Percentiles rank a stretch among this genome's conserved stretches.
Conservation (phyloP, 148 eudicot genomes). For the Rhododendron henanense region DNA sequence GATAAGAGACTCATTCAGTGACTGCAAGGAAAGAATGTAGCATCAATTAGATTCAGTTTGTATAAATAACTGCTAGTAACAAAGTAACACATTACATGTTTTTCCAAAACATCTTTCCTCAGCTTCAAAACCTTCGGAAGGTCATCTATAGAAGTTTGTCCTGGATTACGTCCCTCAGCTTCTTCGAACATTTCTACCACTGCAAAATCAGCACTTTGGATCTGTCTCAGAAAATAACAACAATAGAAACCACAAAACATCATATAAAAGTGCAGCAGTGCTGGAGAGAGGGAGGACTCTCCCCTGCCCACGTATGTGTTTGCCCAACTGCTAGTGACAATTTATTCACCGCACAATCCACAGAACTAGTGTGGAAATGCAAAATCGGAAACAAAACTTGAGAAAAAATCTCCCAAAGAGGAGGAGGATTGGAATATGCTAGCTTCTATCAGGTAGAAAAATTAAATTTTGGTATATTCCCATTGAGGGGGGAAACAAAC, state of each 20-base stretch:
- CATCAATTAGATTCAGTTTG: background rate
- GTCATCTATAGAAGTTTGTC: conserved; percentile 67
- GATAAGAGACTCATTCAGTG: conserved; percentile 64
- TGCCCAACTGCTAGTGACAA: background rate
- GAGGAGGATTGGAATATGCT: background rate
- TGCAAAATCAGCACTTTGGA: conserved; percentile 24
- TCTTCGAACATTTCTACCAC: conserved; percentile 84
- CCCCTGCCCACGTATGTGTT: background rate
- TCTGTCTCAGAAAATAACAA: background rate
- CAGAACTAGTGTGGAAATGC: background rate
- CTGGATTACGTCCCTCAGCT: conserved; percentile 54
- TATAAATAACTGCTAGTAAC: background rate
- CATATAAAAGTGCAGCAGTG: background rate
- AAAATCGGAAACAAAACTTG: background rate
- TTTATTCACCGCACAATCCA: background rate
- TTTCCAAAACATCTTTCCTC: conserved; percentile 73
- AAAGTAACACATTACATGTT: conserved; percentile 36
- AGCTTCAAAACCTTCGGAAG: conserved; percentile 62
- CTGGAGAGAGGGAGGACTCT: background rate
- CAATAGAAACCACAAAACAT: background rate
- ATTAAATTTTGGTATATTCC: background rate
- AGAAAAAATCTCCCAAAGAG: too few species aligned
- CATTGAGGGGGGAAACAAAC: background rate
- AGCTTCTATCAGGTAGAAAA: background rate
- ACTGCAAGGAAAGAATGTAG: conserved; percentile 37